phyloP scores from a whole-genome alignment of 305 asterid genomes.

The Plantago rigida region DNA sequence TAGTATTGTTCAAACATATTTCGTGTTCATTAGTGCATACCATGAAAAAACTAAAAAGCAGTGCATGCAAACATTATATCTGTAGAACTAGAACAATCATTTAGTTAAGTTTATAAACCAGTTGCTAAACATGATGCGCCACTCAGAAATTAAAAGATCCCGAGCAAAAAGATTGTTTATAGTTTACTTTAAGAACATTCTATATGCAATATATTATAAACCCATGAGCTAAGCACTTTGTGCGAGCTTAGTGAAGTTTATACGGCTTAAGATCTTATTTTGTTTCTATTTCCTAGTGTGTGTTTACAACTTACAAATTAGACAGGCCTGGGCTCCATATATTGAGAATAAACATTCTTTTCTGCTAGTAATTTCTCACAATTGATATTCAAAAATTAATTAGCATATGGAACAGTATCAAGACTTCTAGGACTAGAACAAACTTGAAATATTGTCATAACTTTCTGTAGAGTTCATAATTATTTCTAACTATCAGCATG shows the following conservation, averaged over 20 bases:
- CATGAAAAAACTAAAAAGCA: background rate
- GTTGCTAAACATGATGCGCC: background rate
- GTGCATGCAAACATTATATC: background rate
- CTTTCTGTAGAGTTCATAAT: background rate
- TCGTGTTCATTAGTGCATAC: constrained; percentile 9
- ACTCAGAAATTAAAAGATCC: background rate
- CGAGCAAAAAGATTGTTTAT: background rate
- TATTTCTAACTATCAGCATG: background rate
- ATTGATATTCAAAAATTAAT: too few species aligned
- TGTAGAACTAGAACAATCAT: background rate
- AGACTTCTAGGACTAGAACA: background rate
- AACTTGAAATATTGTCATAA: background rate
- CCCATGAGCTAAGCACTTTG: too few species aligned
- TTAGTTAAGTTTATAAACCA: background rate
- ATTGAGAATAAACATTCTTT: background rate
- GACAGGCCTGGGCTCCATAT: background rate
- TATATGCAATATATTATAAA: too few species aligned
- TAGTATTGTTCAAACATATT: constrained; percentile 21
- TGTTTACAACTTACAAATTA: too few species aligned
- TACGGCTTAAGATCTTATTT: too few species aligned
- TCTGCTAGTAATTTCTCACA: background rate
- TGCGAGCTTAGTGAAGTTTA: too few species aligned
- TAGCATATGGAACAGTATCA: background rate
- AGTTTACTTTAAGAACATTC: background rate
- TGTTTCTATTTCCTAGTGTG: too few species aligned